phyloP scores from a whole-genome alignment of 73 alveolate species.

The Stentor roeselii region DNA sequence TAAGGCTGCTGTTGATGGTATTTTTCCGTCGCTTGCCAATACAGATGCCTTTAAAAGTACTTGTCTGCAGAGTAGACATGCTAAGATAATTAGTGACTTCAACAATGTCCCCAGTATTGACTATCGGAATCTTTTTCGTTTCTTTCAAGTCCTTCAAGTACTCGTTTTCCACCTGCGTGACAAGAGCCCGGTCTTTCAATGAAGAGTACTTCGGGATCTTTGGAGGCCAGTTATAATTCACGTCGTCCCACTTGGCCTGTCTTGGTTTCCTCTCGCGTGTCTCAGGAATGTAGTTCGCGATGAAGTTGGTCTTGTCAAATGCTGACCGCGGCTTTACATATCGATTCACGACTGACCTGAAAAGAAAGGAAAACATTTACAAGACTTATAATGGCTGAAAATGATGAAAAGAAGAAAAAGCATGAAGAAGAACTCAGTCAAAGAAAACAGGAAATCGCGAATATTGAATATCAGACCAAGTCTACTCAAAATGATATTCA shows the following conservation, averaged over 20 bases:
- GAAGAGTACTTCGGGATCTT: not conserved
- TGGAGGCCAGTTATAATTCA: conserved; percentile 28
- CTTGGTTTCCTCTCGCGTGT: not conserved
- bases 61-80: not conserved
- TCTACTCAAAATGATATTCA: conserved; percentile 1
- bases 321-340: conserved; percentile 22
- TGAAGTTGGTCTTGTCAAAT: conserved; percentile 24
- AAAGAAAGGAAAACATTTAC: not conserved
- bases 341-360: conserved; percentile 14
- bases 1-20: not conserved
- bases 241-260: conserved; percentile 31
- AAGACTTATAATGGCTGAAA: too few species aligned
- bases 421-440: too few species aligned
- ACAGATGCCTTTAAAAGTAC: not conserved
- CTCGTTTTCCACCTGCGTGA: conserved; percentile 15
- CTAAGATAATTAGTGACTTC: not conserved
- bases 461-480: too few species aligned
- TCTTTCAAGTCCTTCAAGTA: not conserved
- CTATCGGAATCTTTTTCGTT: not conserved
- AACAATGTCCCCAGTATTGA: conserved; percentile 22
- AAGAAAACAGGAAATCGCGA: too few species aligned
- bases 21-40: not conserved
- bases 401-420: too few species aligned
- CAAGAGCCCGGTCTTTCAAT: conserved; percentile 3
- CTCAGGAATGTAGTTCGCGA: conserved; percentile 23